Evolutionary conservation across 176 grass and related monocot genomes (phyloP), one percentile per base, ranked within the genome.

Genomic region (Tillandsia fasciculata): DNA sequence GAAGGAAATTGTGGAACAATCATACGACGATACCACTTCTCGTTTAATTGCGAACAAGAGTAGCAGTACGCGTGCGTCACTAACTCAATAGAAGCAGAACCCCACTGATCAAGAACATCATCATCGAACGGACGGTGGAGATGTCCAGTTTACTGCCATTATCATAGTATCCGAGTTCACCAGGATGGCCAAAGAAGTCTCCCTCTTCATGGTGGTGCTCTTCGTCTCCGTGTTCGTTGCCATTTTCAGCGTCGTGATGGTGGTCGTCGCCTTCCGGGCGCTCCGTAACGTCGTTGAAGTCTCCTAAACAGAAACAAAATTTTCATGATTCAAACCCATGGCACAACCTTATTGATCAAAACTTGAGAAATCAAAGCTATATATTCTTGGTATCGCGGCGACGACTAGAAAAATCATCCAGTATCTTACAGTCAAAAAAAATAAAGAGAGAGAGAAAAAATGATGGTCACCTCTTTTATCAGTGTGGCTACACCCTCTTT

Each of bases 61-160:
- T 42, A 33, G 5, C 29, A 4, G 29, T 42, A 42, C 33, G 6
- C 5, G 33, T 42, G 5, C 33, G 2, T 42, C 33, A 0, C 33
- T 42, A 42, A 42, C 33, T 42, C 33, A 42, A 42, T 42, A 42
- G 33, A 42, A 42, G 33, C 33, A 42, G 33, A 42, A 6, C 5
- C 33, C 33, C 33, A 42, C 33, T 42, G 33, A 42, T 42, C 33
- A 42, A 4, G 33, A 42, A 42, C 5, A 42, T 42, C 33, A 33
- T 97, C 27, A 92, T 92, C 70, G 70, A 73, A 17, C 92, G 84
- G 68, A 86, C 92, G 68, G 89, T 79, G 75, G 92, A 82, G 79
- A 78, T 85, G 26, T 72, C 64, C 42, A 75, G 84, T 14, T 33
- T 86, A 42, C 65, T 94, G 65, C 81, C 76, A 11, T 9, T 64